Evolutionary conservation across 768 basidiomycete species (phyloP).

Genomic region (Exidia glandulosa): DNA sequence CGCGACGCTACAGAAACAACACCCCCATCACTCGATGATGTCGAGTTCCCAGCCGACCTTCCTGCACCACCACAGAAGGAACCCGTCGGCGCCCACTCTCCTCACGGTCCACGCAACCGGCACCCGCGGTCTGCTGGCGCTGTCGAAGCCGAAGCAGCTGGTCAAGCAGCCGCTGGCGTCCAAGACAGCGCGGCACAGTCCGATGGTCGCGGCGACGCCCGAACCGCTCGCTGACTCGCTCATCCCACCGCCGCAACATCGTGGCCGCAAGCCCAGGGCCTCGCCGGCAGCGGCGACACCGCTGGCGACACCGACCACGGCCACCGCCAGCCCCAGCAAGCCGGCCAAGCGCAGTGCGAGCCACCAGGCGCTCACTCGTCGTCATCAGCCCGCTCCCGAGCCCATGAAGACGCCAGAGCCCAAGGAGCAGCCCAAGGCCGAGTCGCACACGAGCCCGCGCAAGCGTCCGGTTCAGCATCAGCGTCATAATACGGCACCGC

Average conservation of each 20-base stretch:
- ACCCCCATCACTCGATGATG: slow-evolving; percentile 16
- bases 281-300: too few relatives aligned
- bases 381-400: not conserved
- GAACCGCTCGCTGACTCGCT: not conserved
- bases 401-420: not conserved
- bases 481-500: not conserved
- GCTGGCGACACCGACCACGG: not conserved
- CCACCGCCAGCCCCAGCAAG: not conserved
- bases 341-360: not conserved
- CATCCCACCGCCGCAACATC: not conserved
- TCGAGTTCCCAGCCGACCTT: slow-evolving; percentile 10
- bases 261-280: too few relatives aligned
- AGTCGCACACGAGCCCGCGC: not conserved
- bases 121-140: slow-evolving; percentile 60
- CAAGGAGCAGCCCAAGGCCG: not conserved
- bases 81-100: slow-evolving; percentile 59
- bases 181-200: not conserved
- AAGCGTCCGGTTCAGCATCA: not conserved
- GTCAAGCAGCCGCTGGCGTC: not conserved
- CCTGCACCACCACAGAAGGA: slow-evolving; percentile 40
- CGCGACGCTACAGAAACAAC: slow-evolving; percentile 29
- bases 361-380: not conserved
- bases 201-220: too few relatives aligned
- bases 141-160: slow-evolving; percentile 40
- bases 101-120: slow-evolving; percentile 55